Evolutionary conservation across 2,329 filamentous ascomycete species (phyloP), one percentile per base, ranked within the genome.

Genomic region (Diplocarpon rosae): DNA sequence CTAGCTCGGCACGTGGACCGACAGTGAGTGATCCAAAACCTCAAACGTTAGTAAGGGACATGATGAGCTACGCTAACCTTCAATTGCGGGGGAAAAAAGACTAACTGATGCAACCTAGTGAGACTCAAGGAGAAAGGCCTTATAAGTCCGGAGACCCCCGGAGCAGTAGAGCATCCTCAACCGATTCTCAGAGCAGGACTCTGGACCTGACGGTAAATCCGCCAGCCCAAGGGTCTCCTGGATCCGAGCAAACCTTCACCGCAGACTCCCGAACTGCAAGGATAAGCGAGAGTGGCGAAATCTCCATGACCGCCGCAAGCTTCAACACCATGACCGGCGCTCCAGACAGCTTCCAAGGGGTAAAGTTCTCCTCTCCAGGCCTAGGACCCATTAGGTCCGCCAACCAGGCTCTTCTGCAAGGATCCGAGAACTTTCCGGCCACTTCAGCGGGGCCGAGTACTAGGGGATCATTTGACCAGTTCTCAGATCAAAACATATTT

Each of bases 1-100:
- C 65, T 80, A 14, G 66, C 72, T n/a, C 71, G 77, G 31, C 77
- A 81, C 54, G 59, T 67, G 46, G 65, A 67, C 49, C 64, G 68
- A 63, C 72, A 75, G 71, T 75, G 57, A 57, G 68, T 63, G 13
- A 27, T 39, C 47, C 35, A 3, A 24, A 24, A 24, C n/a, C n/a
- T n/a, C n/a, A n/a, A n/a, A n/a, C n/a, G n/a, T n/a, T n/a, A n/a
- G n/a, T n/a, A n/a, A n/a, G n/a, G 20, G 4, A 24, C 20, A 3
- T 24, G 20, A 24, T 24, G 20, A 24, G 20, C 3, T 24, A 24
- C 20, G 20, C 3, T 24, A 24, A 24, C 30, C 9, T 12, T 32
- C 30, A 12, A 32, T 9, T 12, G 30, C 30, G 30, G 5, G 30
- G 30, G 3, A 14, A 9, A 12, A 14, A 16, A 27, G 13, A 27